Evolutionary conservation across 257 asterid species (phyloP).

Genomic region (Thymus mandschuricus): DNA sequence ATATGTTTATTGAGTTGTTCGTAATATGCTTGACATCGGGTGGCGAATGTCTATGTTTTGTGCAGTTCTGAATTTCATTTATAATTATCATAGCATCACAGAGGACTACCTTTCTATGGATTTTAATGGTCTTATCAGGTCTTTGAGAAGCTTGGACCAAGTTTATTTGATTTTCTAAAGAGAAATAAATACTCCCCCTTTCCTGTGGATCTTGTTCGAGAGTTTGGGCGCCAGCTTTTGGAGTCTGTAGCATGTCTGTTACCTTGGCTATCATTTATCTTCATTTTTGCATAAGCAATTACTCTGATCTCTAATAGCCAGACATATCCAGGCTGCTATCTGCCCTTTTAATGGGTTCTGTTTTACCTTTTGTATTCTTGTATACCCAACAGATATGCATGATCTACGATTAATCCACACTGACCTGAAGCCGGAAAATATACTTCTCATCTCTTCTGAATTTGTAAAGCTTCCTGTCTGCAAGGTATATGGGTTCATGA

Average conservation of each 20-base stretch:
- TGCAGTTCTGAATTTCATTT: conserved; percentile 34
- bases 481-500: conserved; percentile 49
- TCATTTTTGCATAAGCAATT: conserved; percentile 33
- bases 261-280: conserved; percentile 44
- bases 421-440: conserved; percentile 67
- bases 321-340: conserved; percentile 32
- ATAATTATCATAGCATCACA: conserved; percentile 48
- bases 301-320: conserved; percentile 26
- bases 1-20: conserved; percentile 18
- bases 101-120: conserved; percentile 49
- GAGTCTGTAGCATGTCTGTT: conserved; percentile 75
- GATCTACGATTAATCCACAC: conserved; percentile 61
- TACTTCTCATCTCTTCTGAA: conserved; percentile 58
- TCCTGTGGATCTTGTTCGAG: conserved; percentile 68
- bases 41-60: conserved; percentile 23
- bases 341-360: conserved; percentile 28
- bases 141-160: conserved; percentile 77
- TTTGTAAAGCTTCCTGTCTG: conserved; percentile 54
- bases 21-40: conserved; percentile 23
- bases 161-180: conserved; percentile 69
- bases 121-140: conserved; percentile 64
- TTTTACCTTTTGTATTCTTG: conserved; percentile 27
- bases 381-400: conserved; percentile 56
- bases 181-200: conserved; percentile 57
- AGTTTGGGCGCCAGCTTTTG: conserved; percentile 73